Conservation (phyloP, 148 eudicot species). For the Chenopodium quinoa region DNA sequence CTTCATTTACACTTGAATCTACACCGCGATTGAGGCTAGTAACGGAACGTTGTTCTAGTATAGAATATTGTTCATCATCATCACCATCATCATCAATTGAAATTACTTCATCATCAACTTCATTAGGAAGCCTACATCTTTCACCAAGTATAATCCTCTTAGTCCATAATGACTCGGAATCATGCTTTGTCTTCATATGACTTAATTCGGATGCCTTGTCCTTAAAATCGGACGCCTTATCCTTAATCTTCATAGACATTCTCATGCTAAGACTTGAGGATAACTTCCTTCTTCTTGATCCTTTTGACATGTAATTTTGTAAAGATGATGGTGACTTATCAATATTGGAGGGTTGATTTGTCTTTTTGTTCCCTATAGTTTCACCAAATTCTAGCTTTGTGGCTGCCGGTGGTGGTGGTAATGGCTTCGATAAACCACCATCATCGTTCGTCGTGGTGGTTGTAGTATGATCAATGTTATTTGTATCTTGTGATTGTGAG, state of each 20-base stretch:
- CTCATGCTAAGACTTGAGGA: constrained; percentile 53
- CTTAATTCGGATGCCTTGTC: constrained; percentile 17
- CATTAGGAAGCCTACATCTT: constrained; percentile 56
- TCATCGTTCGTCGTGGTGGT: not conserved
- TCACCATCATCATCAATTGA: constrained; percentile 42
- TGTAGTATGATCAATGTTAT: not conserved
- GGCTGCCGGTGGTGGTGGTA: constrained; percentile 38
- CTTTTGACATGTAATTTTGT: constrained; percentile 33
- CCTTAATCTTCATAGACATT: constrained; percentile 29
- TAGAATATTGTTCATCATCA: constrained; percentile 34
- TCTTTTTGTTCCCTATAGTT: not conserved
- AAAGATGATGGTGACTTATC: constrained; percentile 37
- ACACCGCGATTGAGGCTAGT: not conserved
- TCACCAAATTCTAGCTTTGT: constrained; percentile 24
- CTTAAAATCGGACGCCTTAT: constrained; percentile 13
- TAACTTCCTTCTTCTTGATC: constrained; percentile 28
- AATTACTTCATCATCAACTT: constrained; percentile 36
- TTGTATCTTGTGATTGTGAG: not conserved
- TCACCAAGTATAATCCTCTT: constrained; percentile 73
- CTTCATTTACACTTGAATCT: not conserved
- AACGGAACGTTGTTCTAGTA: not conserved
- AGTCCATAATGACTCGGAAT: constrained; percentile 63
- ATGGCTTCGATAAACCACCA: constrained; percentile 20
- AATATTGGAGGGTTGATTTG: constrained; percentile 6
- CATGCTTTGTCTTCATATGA: constrained; percentile 36